These are phyloP conservation scores for Marasmius tenuissimus DNA, from an alignment of 1,284 basidiomycete species.

Conservation along the genomic window DNA sequence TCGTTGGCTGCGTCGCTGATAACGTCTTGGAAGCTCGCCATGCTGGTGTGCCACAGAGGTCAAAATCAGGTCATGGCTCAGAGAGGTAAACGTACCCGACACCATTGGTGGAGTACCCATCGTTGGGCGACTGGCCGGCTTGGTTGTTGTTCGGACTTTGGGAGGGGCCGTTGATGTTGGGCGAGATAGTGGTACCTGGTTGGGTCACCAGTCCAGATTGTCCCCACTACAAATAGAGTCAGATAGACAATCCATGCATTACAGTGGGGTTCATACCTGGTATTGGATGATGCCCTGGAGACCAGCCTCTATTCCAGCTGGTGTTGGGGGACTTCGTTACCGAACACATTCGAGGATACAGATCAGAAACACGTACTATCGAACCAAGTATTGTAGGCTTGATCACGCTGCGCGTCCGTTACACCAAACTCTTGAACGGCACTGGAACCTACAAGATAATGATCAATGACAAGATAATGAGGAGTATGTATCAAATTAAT, in stretches of 20 bases:
- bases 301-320: slow-evolving; percentile 43
- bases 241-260: slow-evolving; percentile 1
- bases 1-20: slow-evolving; percentile 22
- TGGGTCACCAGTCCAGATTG: slow-evolving; percentile 45
- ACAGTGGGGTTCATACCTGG: slow-evolving; percentile 39
- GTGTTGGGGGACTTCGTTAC: background rate
- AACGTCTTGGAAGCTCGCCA: slow-evolving; percentile 21
- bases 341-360: slow-evolving; percentile 1
- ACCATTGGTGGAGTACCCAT: slow-evolving; percentile 53
- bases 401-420: slow-evolving; percentile 47
- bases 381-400: slow-evolving; percentile 56
- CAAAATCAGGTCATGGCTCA: background rate
- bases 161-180: slow-evolving; percentile 30
- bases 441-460: background rate
- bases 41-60: background rate
- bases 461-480: background rate
- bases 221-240: slow-evolving; percentile 43
- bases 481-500: background rate
- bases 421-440: slow-evolving; percentile 39
- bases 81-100: slow-evolving; percentile 29
- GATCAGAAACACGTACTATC: slow-evolving; percentile 32
- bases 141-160: slow-evolving; percentile 29
- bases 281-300: slow-evolving; percentile 57
- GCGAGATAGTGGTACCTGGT: slow-evolving; percentile 41
- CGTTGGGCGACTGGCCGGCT: slow-evolving; percentile 57